A percentile compares a stretch with the other conserved stretches of the same genome.
phyloP scores from a whole-genome alignment of 2,329 filamentous ascomycete species.

The Fusarium sororula region DNA sequence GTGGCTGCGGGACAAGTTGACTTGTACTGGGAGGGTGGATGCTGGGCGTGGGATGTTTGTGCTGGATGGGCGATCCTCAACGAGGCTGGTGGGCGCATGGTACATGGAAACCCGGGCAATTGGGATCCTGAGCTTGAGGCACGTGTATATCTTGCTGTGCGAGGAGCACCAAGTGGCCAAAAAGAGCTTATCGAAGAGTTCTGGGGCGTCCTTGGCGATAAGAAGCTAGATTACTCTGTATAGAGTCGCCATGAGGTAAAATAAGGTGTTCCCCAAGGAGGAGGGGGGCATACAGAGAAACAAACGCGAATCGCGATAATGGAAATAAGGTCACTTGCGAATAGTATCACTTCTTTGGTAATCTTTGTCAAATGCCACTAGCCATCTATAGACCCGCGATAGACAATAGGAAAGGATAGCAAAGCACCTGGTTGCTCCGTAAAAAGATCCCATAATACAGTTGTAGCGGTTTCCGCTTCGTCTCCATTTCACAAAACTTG shows the following conservation, averaged over 20 bases:
- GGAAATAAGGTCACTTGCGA: background rate
- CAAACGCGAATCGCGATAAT: background rate
- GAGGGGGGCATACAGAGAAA: constrained; percentile 5
- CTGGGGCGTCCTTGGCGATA: constrained; percentile 67
- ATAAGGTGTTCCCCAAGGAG: background rate
- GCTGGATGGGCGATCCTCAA: constrained; percentile 80
- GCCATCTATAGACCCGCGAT: constrained; percentile 22
- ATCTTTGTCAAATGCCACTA: constrained; percentile 28
- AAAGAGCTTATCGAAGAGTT: constrained; percentile 71
- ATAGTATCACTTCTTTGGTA: constrained; percentile 5
- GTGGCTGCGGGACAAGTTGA: constrained; percentile 78
- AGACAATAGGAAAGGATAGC: constrained; percentile 23
- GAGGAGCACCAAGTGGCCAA: constrained; percentile 68
- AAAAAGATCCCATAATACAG: constrained; percentile 38
- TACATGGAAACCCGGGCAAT: constrained; percentile 75
- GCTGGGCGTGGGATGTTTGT: constrained; percentile 87
- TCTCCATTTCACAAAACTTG: background rate
- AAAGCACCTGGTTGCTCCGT: constrained; percentile 33
- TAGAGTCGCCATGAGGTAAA: constrained; percentile 5
- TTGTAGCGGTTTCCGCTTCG: constrained; percentile 23
- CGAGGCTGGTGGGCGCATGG: constrained; percentile 79
- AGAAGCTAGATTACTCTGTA: constrained; percentile 58
- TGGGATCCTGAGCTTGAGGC: constrained; percentile 72
- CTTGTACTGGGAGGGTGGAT: constrained; percentile 83
- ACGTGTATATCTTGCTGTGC: constrained; percentile 69